These are phyloP conservation scores for Dentipellis sp. DNA, from an alignment of 768 basidiomycete species.

Conservation along the genomic window DNA sequence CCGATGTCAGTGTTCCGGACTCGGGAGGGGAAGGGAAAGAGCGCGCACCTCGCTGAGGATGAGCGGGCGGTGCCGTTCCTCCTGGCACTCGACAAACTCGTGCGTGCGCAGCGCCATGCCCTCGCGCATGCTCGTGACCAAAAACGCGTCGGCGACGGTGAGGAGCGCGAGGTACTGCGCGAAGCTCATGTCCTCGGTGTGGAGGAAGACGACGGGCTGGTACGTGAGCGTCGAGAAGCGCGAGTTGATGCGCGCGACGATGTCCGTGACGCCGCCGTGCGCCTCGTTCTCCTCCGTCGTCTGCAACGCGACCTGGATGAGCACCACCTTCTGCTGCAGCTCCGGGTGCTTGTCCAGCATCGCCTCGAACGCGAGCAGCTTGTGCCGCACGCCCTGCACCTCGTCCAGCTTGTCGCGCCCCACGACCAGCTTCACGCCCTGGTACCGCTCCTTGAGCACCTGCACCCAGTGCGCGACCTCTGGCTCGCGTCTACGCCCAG, in stretches of 20 bases:
- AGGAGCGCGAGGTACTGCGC: conserved; percentile 77
- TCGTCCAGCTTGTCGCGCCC: conserved; percentile 87
- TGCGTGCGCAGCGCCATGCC: conserved; percentile 81
- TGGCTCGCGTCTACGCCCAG: conserved; percentile 43
- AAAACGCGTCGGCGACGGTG: conserved; percentile 77
- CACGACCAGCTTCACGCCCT: conserved; percentile 80
- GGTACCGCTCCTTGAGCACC: conserved; percentile 70
- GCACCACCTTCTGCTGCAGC: conserved; percentile 72
- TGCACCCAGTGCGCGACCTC: conserved; percentile 82
- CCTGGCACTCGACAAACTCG: conserved; percentile 83
- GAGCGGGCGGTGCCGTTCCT: conserved; percentile 54
- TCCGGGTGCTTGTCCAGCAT: conserved; percentile 77
- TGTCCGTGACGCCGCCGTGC: conserved; percentile 64
- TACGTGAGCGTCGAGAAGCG: conserved; percentile 80
- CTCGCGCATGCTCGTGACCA: conserved; percentile 77
- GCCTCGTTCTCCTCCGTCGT: conserved; percentile 71
- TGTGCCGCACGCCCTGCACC: conserved; percentile 76
- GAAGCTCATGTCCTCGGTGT: conserved; percentile 79
- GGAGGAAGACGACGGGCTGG: conserved; percentile 80
- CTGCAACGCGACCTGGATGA: conserved; percentile 83
- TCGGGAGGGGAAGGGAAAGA: neutral
- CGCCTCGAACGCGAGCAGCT: conserved; percentile 73
- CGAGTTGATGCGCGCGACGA: conserved; percentile 75
- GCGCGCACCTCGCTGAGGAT: conserved; percentile 65
- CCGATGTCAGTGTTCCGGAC: neutral